These are phyloP conservation scores for Cornus suecica DNA, from an alignment of 148 eudicot species.

Conservation along the genomic window DNA sequence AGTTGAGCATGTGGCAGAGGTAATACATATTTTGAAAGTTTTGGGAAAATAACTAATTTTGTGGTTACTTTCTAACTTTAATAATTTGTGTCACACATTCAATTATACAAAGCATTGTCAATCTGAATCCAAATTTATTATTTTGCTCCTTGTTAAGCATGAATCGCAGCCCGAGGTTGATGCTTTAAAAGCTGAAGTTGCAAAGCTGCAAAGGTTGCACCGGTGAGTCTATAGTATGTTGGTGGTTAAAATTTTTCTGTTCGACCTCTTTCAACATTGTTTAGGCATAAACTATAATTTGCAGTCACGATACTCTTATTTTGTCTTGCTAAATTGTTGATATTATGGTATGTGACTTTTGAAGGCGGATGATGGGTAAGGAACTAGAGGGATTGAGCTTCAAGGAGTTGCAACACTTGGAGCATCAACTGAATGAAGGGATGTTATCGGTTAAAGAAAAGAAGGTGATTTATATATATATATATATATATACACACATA, in stretches of 20 bases:
- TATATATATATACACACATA: not conserved
- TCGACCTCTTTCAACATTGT: too few relatives aligned
- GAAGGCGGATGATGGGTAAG: conserved; percentile 41
- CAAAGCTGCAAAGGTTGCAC: conserved; percentile 16
- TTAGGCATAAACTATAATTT: too few relatives aligned
- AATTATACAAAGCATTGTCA: too few relatives aligned
- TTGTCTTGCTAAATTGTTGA: not conserved
- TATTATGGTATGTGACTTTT: not conserved
- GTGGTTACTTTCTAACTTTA: not conserved
- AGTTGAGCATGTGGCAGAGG: conserved; percentile 32
- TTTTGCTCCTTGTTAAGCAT: conserved; percentile 4
- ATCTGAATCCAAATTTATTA: too few relatives aligned
- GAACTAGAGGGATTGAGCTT: conserved; percentile 37
- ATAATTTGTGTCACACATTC: too few relatives aligned
- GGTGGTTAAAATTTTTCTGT: too few relatives aligned
- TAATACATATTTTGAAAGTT: not conserved
- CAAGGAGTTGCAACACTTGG: conserved; percentile 41
- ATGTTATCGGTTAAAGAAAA: conserved; percentile 37
- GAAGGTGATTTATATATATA: conserved; percentile 18
- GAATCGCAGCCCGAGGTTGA: conserved; percentile 22
- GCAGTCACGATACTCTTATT: not conserved
- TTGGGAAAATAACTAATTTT: too few relatives aligned
- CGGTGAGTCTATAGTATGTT: conserved; percentile 16
- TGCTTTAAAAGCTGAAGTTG: conserved; percentile 34
- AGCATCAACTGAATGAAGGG: conserved; percentile 41